These are phyloP conservation scores for Trametes polyzona DNA, from an alignment of 1,284 basidiomycete genomes.

Conservation along the genomic window DNA sequence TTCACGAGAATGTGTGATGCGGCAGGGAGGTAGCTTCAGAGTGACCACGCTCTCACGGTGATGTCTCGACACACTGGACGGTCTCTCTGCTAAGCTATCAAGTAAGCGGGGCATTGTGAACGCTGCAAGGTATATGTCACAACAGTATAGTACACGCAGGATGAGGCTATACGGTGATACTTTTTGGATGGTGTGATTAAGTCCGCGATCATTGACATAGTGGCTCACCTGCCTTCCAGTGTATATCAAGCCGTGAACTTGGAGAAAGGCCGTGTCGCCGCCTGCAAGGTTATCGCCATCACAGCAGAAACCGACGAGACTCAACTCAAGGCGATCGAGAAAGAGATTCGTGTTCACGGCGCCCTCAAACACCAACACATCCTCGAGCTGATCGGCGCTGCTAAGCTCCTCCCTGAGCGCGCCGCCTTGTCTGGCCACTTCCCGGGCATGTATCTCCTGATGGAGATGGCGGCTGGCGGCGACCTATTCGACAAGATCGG, in stretches of 20 bases:
- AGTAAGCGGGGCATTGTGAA: too few relatives aligned
- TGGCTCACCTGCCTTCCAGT: constrained; percentile 41
- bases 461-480: constrained; percentile 93
- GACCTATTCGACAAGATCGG: constrained; percentile 99
- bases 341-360: constrained; percentile 92
- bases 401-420: constrained; percentile 60
- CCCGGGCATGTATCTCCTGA: constrained; percentile 89
- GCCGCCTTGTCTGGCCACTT: constrained; percentile 15
- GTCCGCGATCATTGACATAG: not conserved
- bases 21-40: too few relatives aligned
- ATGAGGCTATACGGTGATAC: too few relatives aligned
- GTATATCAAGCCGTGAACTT: constrained; percentile 84
- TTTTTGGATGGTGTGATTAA: too few relatives aligned
- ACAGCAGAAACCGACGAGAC: constrained; percentile 60
- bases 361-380: constrained; percentile 84
- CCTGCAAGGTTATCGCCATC: constrained; percentile 83
- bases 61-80: too few relatives aligned
- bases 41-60: too few relatives aligned
- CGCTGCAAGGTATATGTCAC: too few relatives aligned
- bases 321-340: constrained; percentile 82
- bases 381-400: constrained; percentile 82
- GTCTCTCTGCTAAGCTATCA: too few relatives aligned
- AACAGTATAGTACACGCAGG: too few relatives aligned
- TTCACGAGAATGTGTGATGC: too few relatives aligned
- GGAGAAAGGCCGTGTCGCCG: constrained; percentile 68